Base-by-base conservation (phyloP, 2,329 filamentous ascomycete species). In the Alternaria sp. region DNA sequence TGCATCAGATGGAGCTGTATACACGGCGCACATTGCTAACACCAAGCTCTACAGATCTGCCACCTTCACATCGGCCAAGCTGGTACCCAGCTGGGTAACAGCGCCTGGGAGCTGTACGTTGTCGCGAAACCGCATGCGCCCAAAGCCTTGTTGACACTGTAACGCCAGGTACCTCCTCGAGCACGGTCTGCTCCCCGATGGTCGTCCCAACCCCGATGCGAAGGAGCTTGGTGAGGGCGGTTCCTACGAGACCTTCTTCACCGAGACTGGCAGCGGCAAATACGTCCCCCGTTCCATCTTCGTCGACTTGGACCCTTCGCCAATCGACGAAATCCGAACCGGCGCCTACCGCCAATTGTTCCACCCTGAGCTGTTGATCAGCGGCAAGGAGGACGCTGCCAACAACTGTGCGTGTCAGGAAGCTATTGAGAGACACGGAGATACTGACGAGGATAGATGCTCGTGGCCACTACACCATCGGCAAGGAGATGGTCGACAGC, bases 331-430 rank as follows among this genome's bases (percentile, higher is more conserved):
- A 84, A 90, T 91, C 81, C 87, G 89, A 62, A 91, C 88, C 56
- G 89, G 89, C 62, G 64, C 74, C 67, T 91, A 90, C 82, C 87
- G 88, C 71, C 85, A 89, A 75, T 86, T 91, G 63, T 91, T 90
- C 84, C 89, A 91, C 81, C 89, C 89, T 46, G 89, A 91, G 83
- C 84, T 89, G 71, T 80, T 91, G 75, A 87, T 91, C 77, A 91
- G 86, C 79, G 89, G 89, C 81, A 91, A 91, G 85, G 89, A 91
- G 80, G 89, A 91, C 85, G 89, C 89, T 60, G 88, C 89, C 81
- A 91, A 91, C 83, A 92, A 92, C 85, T 92, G 85, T 86, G 78
- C 54, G 81, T 63, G 41, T 18, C 10, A n/a, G 22, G 20, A 43
- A 38, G 38, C 12, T 12, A 9, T 16, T 16, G 14, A 27, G 7